Evolutionary conservation across 208 protist species (phyloP).

Genomic region (Trypanosoma theileri): DNA sequence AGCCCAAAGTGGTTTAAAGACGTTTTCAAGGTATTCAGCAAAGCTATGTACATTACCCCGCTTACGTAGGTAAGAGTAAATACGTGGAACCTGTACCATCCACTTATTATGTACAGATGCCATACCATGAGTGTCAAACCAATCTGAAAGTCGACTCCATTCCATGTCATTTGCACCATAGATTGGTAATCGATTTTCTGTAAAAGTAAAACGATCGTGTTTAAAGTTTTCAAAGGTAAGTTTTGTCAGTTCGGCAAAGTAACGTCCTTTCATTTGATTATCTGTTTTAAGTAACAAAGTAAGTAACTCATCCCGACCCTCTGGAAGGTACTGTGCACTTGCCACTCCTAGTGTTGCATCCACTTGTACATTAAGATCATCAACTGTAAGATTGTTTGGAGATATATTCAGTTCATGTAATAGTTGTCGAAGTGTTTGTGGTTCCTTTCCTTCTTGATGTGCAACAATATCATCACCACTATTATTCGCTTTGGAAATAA

Average conservation of each 20-base stretch:
- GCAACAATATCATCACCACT: slow-evolving; percentile 93
- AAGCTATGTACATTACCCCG: slow-evolving; percentile 89
- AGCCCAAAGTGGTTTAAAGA: slow-evolving; percentile 98
- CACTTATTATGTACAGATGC: slow-evolving; percentile 95
- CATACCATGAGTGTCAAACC: slow-evolving; percentile 96
- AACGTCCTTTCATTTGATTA: slow-evolving; percentile 97
- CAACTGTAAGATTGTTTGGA: slow-evolving; percentile 90
- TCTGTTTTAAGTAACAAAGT: slow-evolving; percentile 98
- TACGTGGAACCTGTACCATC: slow-evolving; percentile 97
- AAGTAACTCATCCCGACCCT: slow-evolving; percentile 89
- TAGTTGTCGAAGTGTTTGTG: slow-evolving; percentile 84
- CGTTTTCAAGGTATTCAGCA: slow-evolving; percentile 95
- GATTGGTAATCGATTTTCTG: slow-evolving; percentile 88
- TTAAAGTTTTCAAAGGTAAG: slow-evolving; percentile 95
- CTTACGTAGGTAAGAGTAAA: slow-evolving; percentile 91
- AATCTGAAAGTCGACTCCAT: slow-evolving; percentile 94
- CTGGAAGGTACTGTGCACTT: slow-evolving; percentile 93
- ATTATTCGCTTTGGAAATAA: slow-evolving; percentile 93
- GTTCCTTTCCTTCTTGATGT: slow-evolving; percentile 74
- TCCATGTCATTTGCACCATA: slow-evolving; percentile 91
- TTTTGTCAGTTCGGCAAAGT: slow-evolving; percentile 97
- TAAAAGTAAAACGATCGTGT: slow-evolving; percentile 94
- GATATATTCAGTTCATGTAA: slow-evolving; percentile 75
- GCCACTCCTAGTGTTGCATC: slow-evolving; percentile 82
- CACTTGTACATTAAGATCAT: slow-evolving; percentile 95